These are phyloP conservation scores for Microbotryum lychnidis-dioicae DNA, from an alignment of 1,284 basidiomycete genomes.

Conservation along the genomic window DNA sequence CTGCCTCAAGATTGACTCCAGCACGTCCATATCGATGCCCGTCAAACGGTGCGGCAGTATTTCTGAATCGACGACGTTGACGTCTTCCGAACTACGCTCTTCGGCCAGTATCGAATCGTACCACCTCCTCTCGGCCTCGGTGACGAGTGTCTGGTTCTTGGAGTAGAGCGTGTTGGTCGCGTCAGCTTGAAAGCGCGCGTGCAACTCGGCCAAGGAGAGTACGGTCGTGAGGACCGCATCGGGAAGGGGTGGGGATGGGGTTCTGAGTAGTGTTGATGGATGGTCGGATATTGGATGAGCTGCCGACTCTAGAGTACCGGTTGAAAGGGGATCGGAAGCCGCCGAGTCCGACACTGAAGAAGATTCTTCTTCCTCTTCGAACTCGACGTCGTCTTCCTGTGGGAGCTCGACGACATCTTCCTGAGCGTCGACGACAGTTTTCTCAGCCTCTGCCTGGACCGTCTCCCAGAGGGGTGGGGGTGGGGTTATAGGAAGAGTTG, in stretches of 20 bases:
- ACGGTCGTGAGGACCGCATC: background rate
- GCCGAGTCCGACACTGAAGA: too few relatives aligned
- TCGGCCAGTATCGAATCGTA: constrained; percentile 2
- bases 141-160: constrained; percentile 12
- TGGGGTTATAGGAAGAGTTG: background rate
- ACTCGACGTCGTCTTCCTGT: too few relatives aligned
- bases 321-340: too few relatives aligned
- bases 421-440: too few relatives aligned
- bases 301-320: background rate
- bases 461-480: background rate
- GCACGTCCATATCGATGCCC: too few relatives aligned
- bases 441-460: too few relatives aligned
- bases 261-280: background rate
- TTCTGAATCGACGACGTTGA: background rate
- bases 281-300: too few relatives aligned
- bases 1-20: background rate
- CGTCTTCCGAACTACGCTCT: background rate
- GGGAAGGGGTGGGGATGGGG: background rate
- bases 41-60: too few relatives aligned
- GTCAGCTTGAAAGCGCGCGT: constrained; percentile 11
- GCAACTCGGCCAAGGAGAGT: background rate
- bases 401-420: too few relatives aligned
- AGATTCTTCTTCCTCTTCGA: too few relatives aligned
- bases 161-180: constrained; percentile 22
- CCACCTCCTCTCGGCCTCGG: constrained; percentile 1